Evolutionary conservation across 2,329 filamentous ascomycete genomes (phyloP).

Genomic region (Neopestalotiopsis sp.): DNA sequence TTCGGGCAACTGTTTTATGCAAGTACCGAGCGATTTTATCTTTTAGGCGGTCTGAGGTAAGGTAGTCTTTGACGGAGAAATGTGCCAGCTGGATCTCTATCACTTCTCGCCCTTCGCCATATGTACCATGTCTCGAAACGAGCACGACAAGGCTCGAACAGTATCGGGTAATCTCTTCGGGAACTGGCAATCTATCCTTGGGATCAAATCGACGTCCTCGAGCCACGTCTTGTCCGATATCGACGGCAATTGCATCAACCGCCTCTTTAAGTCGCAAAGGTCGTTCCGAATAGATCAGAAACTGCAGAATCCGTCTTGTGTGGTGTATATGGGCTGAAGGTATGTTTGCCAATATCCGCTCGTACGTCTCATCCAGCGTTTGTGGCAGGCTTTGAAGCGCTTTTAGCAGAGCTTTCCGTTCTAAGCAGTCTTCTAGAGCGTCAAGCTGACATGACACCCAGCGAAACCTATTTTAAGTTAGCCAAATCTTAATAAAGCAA

Average conservation of each 20-base stretch:
- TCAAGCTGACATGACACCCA: constrained; percentile 28
- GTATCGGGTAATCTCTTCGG: constrained; percentile 29
- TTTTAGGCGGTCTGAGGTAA: too few species aligned
- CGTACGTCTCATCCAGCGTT: constrained; percentile 27
- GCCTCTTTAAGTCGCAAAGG: constrained; percentile 29
- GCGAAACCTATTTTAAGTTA: constrained; percentile 27
- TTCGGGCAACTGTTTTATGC: too few species aligned
- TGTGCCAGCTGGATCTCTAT: too few species aligned
- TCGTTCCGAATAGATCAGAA: constrained; percentile 28
- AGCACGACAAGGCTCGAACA: constrained; percentile 32
- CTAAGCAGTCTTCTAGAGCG: constrained; percentile 24
- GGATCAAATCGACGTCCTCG: constrained; percentile 28
- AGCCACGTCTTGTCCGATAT: constrained; percentile 4
- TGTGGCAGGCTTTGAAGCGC: constrained; percentile 19
- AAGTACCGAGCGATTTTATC: too few species aligned
- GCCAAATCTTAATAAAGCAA: constrained; percentile 11
- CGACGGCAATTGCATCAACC: constrained; percentile 23
- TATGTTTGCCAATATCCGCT: constrained; percentile 21
- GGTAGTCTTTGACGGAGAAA: too few species aligned
- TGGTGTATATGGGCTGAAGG: not conserved
- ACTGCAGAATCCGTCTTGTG: constrained; percentile 23
- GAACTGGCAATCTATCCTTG: constrained; percentile 29
- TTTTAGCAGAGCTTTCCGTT: not conserved
- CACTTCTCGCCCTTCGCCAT: too few species aligned
- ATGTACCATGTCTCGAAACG: not conserved